Conservation (phyloP, 2,329 filamentous ascomycete species). For the Xylaria sp. region DNA sequence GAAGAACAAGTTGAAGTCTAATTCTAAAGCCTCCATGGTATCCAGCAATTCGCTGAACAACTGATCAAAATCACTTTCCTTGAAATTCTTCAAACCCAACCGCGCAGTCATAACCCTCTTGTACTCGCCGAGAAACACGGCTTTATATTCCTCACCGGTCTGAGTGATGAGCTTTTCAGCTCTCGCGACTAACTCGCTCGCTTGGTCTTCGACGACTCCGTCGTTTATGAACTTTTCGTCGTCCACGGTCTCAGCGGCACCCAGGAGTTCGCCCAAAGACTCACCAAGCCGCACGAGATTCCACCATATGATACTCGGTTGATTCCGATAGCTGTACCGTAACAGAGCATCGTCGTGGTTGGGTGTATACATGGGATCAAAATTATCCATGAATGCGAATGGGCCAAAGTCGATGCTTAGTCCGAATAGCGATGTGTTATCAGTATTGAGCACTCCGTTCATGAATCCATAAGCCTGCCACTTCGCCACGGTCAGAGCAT, state of each 20-base stretch:
- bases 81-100: slow-evolving; percentile 76
- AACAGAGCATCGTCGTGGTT: slow-evolving; percentile 94
- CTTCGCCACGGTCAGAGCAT: slow-evolving; percentile 86
- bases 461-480: slow-evolving; percentile 99
- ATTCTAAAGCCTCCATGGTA: slow-evolving; percentile 79
- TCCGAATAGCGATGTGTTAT: slow-evolving; percentile 93
- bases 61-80: slow-evolving; percentile 79
- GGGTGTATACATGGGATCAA: slow-evolving; percentile 92
- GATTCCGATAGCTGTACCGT: slow-evolving; percentile 91
- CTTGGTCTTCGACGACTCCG: slow-evolving; percentile 75
- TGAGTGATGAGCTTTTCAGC: slow-evolving; percentile 86
- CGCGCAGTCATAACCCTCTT: slow-evolving; percentile 83
- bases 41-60: slow-evolving; percentile 87
- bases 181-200: slow-evolving; percentile 75
- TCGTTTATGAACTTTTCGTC: slow-evolving; percentile 74
- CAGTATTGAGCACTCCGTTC: slow-evolving; percentile 97
- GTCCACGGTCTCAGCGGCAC: slow-evolving; percentile 78
- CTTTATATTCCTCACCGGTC: slow-evolving; percentile 86
- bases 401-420: slow-evolving; percentile 94
- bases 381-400: slow-evolving; percentile 97
- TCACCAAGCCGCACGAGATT: slow-evolving; percentile 93
- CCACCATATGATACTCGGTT: slow-evolving; percentile 98
- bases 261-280: slow-evolving; percentile 86
- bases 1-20: slow-evolving; percentile 97
- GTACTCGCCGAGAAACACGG: slow-evolving; percentile 89